These are phyloP conservation scores for Rubia yunnanensis DNA, from an alignment of 257 asterid species.

Conservation along the genomic window DNA sequence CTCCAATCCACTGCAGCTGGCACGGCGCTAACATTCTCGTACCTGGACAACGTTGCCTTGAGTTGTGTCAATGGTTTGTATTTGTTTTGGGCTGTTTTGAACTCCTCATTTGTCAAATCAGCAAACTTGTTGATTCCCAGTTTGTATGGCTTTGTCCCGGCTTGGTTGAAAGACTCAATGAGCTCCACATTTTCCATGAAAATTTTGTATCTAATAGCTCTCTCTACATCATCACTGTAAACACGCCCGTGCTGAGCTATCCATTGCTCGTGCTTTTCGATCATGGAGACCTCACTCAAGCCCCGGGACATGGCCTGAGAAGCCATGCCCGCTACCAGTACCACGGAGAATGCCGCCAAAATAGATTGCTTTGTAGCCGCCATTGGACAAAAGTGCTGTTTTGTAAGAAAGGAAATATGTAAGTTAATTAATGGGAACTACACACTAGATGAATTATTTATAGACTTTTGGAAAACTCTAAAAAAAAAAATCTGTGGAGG, in stretches of 20 bases:
- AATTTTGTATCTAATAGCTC: background rate
- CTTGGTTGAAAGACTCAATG: background rate
- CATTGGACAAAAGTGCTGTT: no score
- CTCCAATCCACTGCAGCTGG: slow-evolving; percentile 4
- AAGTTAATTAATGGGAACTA: no score
- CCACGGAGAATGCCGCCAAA: no score
- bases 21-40: background rate
- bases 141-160: background rate
- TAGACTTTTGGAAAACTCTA: no score
- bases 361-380: no score
- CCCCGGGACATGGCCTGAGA: slow-evolving; percentile 5
- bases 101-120: slow-evolving; percentile 1
- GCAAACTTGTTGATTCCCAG: background rate
- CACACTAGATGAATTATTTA: no score
- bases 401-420: no score
- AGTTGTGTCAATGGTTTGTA: background rate
- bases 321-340: no score
- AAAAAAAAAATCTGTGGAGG: no score
- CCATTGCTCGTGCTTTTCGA: slow-evolving; percentile 3
- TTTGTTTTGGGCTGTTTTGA: no score
- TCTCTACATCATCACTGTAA: background rate
- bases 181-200: background rate
- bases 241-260: background rate
- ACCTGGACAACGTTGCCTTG: no score
- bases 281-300: background rate